Evolutionary conservation across 108 stramenopile genomes (phyloP).

Genomic region (Nannochloropsis gaditana): DNA sequence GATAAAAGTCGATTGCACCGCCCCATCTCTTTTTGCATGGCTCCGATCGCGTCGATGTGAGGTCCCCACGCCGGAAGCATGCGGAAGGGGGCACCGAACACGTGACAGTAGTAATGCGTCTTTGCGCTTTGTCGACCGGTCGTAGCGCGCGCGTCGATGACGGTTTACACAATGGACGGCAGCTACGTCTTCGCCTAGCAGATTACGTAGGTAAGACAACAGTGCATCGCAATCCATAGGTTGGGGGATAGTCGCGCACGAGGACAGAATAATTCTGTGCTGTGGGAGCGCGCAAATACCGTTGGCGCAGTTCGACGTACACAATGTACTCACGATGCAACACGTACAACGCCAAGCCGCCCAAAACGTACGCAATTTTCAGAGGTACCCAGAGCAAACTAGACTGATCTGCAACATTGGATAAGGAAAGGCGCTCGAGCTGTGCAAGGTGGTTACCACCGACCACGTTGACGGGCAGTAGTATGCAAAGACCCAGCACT

Average conservation of each 20-base stretch:
- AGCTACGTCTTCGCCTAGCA: conserved; percentile 1
- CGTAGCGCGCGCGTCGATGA: neutral
- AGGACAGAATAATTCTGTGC: neutral
- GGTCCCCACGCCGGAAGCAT: neutral
- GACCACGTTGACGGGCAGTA: neutral
- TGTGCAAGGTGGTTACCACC: neutral
- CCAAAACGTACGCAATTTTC: neutral
- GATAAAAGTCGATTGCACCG: neutral
- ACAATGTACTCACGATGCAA: neutral
- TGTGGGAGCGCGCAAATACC: neutral
- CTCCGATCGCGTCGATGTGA: neutral
- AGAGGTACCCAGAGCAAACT: neutral
- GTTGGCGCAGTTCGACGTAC: conserved; percentile 6
- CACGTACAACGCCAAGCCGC: neutral
- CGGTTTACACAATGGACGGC: neutral
- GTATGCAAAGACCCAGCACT: neutral
- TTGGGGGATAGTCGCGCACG: neutral
- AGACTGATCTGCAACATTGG: neutral
- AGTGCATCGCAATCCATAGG: neutral
- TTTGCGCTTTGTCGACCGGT: neutral
- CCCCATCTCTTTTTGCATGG: neutral
- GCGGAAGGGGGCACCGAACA: neutral
- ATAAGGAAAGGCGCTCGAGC: conserved; percentile 17
- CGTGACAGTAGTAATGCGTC: neutral
- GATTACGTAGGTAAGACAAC: neutral